phyloP scores from a whole-genome alignment of 495 filamentous ascomycete species.

The Penicillium argentinense region DNA sequence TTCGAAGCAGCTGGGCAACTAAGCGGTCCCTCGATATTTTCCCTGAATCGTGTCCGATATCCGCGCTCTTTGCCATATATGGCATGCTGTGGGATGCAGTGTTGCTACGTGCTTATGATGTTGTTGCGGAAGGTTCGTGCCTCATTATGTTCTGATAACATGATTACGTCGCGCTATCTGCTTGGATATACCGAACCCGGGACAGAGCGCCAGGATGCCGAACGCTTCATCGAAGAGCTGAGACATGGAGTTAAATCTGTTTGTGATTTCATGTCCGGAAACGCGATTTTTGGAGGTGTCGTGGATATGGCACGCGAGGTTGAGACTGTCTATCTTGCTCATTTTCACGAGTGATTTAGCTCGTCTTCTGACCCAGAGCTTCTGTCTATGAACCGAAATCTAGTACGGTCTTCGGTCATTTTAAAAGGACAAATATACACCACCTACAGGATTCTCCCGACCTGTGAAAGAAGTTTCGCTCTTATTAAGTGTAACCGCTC shows the following conservation, averaged over 20 bases:
- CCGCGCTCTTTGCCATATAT: not conserved
- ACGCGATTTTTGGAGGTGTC: not conserved
- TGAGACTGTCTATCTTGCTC: not conserved
- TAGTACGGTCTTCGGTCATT: too few relatives aligned
- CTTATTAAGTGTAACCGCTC: too few relatives aligned
- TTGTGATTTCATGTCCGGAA: not conserved
- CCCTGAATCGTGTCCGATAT: not conserved
- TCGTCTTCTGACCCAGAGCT: too few relatives aligned
- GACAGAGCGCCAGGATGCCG: not conserved
- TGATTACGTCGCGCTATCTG: not conserved
- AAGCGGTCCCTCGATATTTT: conserved; percentile 32
- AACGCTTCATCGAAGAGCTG: not conserved
- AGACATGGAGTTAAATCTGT: not conserved
- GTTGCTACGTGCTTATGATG: not conserved
- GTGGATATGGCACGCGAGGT: not conserved
- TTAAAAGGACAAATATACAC: too few relatives aligned
- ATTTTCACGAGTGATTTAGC: not conserved
- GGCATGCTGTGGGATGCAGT: not conserved
- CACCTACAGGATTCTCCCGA: too few relatives aligned
- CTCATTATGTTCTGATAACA: not conserved
- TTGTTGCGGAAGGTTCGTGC: not conserved
- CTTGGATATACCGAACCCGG: not conserved
- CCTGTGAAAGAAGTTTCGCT: too few relatives aligned
- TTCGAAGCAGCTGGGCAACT: too few relatives aligned
- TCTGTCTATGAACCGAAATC: too few relatives aligned